Conservation (phyloP, 257 asterid genomes). For the Anisodus acutangulus region DNA sequence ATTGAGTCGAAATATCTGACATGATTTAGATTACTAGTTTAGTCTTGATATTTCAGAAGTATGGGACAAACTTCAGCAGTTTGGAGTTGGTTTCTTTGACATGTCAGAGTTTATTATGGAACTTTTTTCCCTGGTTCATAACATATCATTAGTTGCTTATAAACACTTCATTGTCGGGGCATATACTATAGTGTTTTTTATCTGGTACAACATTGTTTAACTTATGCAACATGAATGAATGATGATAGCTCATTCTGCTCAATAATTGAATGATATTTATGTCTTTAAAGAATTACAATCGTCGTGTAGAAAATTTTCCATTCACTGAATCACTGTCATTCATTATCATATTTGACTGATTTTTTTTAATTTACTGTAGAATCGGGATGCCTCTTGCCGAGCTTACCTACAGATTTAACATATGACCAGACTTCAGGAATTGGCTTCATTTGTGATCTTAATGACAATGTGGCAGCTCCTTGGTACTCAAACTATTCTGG, state of each 20-base stretch:
- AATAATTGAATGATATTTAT: background rate
- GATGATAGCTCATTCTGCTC: background rate
- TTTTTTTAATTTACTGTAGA: slow-evolving; percentile 13
- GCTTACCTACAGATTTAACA: slow-evolving; percentile 37
- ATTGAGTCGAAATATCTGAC: background rate
- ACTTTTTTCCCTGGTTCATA: background rate
- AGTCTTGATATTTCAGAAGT: slow-evolving; percentile 12
- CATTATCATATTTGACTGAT: background rate
- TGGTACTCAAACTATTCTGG: slow-evolving; percentile 33
- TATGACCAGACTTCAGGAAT: slow-evolving; percentile 40
- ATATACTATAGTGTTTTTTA: background rate
- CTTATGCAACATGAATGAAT: background rate
- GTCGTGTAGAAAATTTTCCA: background rate
- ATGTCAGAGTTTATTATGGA: background rate
- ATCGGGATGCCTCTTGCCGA: slow-evolving; percentile 44
- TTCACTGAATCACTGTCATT: background rate
- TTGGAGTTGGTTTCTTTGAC: background rate
- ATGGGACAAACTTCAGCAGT: background rate
- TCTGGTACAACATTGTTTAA: slow-evolving; percentile 8
- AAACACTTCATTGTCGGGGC: background rate
- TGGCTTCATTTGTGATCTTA: slow-evolving; percentile 43
- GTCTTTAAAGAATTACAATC: background rate
- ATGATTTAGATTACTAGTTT: background rate
- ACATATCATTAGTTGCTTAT: background rate
- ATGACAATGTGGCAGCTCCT: slow-evolving; percentile 39